Conservation (phyloP, 495 filamentous ascomycete genomes). For the Viridothelium virens region DNA sequence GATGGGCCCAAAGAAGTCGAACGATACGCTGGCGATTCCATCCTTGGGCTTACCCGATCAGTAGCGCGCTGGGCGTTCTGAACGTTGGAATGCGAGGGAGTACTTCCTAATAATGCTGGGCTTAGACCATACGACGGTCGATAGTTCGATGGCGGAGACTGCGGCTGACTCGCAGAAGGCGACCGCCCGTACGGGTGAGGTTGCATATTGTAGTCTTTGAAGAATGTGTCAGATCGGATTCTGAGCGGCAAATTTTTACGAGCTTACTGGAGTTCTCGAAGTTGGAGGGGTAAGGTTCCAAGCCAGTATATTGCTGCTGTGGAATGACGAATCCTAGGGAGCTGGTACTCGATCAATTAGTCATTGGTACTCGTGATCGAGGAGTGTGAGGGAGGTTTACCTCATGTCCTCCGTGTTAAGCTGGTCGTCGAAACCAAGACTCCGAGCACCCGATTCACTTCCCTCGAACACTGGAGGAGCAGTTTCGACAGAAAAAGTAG, state of each 20-base stretch:
- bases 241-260: background rate
- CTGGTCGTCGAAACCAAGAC: constrained; percentile 6
- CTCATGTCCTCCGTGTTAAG: constrained; percentile 9
- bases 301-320: constrained; percentile 1
- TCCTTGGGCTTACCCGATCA: constrained; percentile 1
- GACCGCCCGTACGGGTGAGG: constrained; percentile 6
- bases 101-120: constrained; percentile 1
- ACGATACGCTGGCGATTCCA: constrained; percentile 2
- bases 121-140: constrained; percentile 1
- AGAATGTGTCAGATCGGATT: background rate
- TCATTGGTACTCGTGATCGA: background rate
- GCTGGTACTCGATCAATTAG: background rate
- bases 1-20: background rate
- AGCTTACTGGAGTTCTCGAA: constrained; percentile 3
- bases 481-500: background rate
- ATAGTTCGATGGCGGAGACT: constrained; percentile 7
- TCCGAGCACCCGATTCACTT: background rate
- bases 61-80: background rate
- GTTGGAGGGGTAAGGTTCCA: constrained; percentile 1
- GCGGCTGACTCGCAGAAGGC: background rate
- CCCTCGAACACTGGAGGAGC: constrained; percentile 2
- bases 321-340: constrained; percentile 10
- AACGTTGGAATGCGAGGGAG: background rate
- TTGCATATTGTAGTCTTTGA: constrained; percentile 7
- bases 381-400: background rate